Conservation (phyloP, 352 stramenopile species). For the Phytophthora pini region DNA sequence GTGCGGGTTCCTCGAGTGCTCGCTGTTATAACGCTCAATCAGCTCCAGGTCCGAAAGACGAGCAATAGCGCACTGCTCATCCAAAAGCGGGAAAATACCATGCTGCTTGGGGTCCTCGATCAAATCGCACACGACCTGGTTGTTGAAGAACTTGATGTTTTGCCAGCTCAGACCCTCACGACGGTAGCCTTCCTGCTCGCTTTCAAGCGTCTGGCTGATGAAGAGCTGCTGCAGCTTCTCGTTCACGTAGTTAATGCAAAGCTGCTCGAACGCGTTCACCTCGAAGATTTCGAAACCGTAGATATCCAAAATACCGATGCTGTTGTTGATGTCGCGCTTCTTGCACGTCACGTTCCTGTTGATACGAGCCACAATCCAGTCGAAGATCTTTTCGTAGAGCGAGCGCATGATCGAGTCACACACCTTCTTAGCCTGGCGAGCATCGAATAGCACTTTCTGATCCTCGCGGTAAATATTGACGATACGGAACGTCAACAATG, state of each 20-base stretch:
- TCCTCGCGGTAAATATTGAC: constrained; percentile 84
- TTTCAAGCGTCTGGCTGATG: constrained; percentile 84
- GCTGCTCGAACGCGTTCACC: constrained; percentile 91
- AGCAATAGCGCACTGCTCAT: constrained; percentile 83
- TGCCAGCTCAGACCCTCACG: constrained; percentile 80
- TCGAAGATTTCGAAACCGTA: constrained; percentile 93
- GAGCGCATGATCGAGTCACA: constrained; percentile 86
- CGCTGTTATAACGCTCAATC: constrained; percentile 80
- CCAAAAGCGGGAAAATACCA: constrained; percentile 82
- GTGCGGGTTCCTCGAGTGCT: constrained; percentile 75
- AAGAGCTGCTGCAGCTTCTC: constrained; percentile 91
- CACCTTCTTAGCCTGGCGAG: constrained; percentile 81
- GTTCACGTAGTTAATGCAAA: constrained; percentile 93
- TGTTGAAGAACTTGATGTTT: constrained; percentile 87
- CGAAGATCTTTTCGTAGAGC: constrained; percentile 92
- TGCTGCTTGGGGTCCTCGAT: constrained; percentile 88
- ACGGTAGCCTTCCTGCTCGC: constrained; percentile 81
- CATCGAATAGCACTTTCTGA: constrained; percentile 80
- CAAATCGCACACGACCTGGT: constrained; percentile 89
- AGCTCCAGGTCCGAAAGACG: constrained; percentile 74
- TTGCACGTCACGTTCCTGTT: constrained; percentile 85
- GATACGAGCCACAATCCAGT: constrained; percentile 87
- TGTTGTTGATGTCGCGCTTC: constrained; percentile 68
- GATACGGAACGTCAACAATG: constrained; percentile 78
- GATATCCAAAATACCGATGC: constrained; percentile 91